Percentiles rank a stretch among this genome's conserved stretches.
phyloP scores from a whole-genome alignment of 1,139 yeast genomes.

The Geotrichum aggregatum region DNA sequence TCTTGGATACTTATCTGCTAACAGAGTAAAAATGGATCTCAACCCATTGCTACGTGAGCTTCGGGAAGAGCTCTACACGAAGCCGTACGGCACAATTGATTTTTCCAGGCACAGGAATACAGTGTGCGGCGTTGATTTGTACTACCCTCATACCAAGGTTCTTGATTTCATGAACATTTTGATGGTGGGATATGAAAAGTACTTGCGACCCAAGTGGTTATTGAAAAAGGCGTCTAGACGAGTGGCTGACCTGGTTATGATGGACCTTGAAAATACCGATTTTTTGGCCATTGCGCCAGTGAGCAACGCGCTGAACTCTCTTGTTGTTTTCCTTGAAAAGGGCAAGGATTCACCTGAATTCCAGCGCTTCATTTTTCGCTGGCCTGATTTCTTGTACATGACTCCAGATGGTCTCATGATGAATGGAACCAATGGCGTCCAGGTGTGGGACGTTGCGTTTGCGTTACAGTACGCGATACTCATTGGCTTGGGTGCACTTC shows the following conservation, averaged over 20 bases:
- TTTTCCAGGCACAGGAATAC: constrained; percentile 70
- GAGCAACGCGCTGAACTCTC: constrained; percentile 75
- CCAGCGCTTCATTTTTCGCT: constrained; percentile 51
- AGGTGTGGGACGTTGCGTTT: constrained; percentile 95
- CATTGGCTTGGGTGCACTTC: constrained; percentile 72
- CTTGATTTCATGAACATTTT: constrained; percentile 61
- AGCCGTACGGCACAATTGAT: constrained; percentile 62
- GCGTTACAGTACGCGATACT: constrained; percentile 75
- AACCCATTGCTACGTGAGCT: constrained; percentile 62
- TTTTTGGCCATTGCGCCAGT: constrained; percentile 91
- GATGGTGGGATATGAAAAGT: constrained; percentile 62
- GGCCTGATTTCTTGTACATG: constrained; percentile 74
- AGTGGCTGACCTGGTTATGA: constrained; percentile 61
- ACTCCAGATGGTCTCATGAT: constrained; percentile 90
- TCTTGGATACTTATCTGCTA: constrained; percentile 71
- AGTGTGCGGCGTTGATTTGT: constrained; percentile 88
- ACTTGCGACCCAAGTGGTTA: constrained; percentile 71
- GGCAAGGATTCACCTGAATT: constrained; percentile 67
- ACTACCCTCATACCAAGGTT: constrained; percentile 79
- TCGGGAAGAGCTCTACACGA: constrained; percentile 70
- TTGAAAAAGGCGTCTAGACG: constrained; percentile 49
- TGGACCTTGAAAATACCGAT: constrained; percentile 76
- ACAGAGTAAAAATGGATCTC: constrained; percentile 52
- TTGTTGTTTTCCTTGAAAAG: constrained; percentile 64
- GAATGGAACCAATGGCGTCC: constrained; percentile 97